Evolutionary conservation across 306 rosid genomes (phyloP).

Genomic region (barrel medic (Medicago truncatula)): DNA sequence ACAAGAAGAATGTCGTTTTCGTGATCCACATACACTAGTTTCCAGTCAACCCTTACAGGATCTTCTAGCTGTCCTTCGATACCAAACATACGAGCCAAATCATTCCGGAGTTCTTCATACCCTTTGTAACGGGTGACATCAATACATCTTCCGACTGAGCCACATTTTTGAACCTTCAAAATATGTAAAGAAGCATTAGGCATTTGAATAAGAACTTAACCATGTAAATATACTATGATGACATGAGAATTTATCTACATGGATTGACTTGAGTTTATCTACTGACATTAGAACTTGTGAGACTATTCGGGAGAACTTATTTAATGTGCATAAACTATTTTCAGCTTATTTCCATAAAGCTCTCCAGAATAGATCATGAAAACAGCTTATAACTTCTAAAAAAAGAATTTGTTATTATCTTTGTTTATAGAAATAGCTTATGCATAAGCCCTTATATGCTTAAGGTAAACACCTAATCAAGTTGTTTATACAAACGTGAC

Average conservation of each 20-base stretch:
- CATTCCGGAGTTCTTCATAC: conserved; percentile 82
- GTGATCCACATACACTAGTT: conserved; percentile 92
- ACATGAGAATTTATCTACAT: too few species aligned
- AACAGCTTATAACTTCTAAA: too few species aligned
- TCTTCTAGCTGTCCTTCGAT: conserved; percentile 98
- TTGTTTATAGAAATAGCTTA: too few species aligned
- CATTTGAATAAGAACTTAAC: neutral
- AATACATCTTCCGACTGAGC: conserved; percentile 95
- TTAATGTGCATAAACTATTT: too few species aligned
- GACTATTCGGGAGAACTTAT: too few species aligned
- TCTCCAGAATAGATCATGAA: too few species aligned
- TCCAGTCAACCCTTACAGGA: conserved; percentile 94
- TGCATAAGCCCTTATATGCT: too few species aligned
- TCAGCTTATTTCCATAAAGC: too few species aligned
- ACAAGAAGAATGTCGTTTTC: conserved; percentile 96
- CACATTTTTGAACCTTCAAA: conserved; percentile 94
- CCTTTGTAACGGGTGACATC: conserved; percentile 94
- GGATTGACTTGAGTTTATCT: too few species aligned
- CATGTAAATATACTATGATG: neutral
- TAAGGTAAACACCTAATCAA: too few species aligned
- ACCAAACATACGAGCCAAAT: conserved; percentile 96
- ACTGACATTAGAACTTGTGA: too few species aligned
- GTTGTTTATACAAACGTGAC: neutral
- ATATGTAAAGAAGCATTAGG: conserved; percentile 30
- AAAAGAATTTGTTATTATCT: too few species aligned